phyloP scores from a whole-genome alignment of 768 basidiomycete species.

The Tubosaeta sp. region DNA sequence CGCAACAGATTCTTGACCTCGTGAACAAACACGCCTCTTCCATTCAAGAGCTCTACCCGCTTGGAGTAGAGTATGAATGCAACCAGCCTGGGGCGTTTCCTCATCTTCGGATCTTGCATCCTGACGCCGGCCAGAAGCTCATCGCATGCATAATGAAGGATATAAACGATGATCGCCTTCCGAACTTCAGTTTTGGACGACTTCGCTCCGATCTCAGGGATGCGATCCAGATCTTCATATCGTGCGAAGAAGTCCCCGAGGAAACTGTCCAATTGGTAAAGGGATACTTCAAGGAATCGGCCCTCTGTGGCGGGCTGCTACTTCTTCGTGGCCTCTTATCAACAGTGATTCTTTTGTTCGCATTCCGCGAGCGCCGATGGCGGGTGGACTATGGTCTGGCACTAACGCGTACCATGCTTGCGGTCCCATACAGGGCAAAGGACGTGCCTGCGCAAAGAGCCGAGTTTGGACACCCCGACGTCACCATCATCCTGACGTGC shows the following conservation, averaged over 20 bases:
- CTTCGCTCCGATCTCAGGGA: background rate
- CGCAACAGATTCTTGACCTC: slow-evolving; percentile 37
- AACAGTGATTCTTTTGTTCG: slow-evolving; percentile 16
- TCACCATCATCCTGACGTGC: slow-evolving; percentile 11
- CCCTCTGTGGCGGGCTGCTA: slow-evolving; percentile 12
- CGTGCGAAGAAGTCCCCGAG: background rate
- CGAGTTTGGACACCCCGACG: slow-evolving; percentile 28
- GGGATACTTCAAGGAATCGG: background rate
- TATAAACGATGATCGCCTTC: slow-evolving; percentile 6
- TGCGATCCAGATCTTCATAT: slow-evolving; percentile 10
- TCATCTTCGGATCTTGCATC: slow-evolving; percentile 8
- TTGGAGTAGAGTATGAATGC: background rate
- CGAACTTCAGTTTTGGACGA: slow-evolving; percentile 4
- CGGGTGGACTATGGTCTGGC: slow-evolving; percentile 24
- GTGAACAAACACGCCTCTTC: slow-evolving; percentile 8
- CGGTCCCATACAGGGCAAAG: slow-evolving; percentile 28
- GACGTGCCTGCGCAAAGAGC: slow-evolving; percentile 22
- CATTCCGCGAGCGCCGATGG: slow-evolving; percentile 21
- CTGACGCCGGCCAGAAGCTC: slow-evolving; percentile 2
- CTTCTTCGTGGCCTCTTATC: slow-evolving; percentile 23
- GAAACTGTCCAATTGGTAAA: background rate
- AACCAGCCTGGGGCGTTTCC: slow-evolving; percentile 3
- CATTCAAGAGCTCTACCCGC: slow-evolving; percentile 1
- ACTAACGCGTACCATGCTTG: slow-evolving; percentile 14
- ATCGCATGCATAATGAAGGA: slow-evolving; percentile 3